Evolutionary conservation across 1,284 basidiomycete genomes (phyloP).

Genomic region (Mycena sp.): DNA sequence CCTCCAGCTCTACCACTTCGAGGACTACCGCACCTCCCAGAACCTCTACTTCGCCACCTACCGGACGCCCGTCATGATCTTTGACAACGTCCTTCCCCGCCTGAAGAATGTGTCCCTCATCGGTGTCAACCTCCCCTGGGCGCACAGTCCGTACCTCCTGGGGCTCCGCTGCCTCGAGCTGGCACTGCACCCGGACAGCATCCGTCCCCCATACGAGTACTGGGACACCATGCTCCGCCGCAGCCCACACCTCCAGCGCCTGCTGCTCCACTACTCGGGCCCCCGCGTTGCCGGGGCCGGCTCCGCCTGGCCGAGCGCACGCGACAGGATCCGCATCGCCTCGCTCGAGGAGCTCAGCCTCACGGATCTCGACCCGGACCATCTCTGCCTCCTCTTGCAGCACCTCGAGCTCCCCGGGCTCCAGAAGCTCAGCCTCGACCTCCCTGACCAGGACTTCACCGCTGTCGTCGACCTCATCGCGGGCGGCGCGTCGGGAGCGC

Average conservation of each 20-base stretch:
- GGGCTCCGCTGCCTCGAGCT: constrained; percentile 61
- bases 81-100: constrained; percentile 57
- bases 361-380: constrained; percentile 63
- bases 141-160: constrained; percentile 58
- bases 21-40: constrained; percentile 60
- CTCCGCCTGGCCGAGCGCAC: constrained; percentile 23
- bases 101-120: constrained; percentile 65
- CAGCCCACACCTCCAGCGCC: constrained; percentile 55
- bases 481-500: not conserved
- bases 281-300: constrained; percentile 45
- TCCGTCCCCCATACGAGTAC: constrained; percentile 60
- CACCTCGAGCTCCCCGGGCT: constrained; percentile 56
- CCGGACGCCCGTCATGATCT: constrained; percentile 63
- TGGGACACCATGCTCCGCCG: constrained; percentile 61
- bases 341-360: constrained; percentile 56
- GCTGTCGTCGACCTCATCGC: constrained; percentile 54
- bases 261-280: constrained; percentile 69
- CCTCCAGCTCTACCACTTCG: constrained; percentile 71
- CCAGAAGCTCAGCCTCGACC: constrained; percentile 54
- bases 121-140: constrained; percentile 72
- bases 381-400: constrained; percentile 54
- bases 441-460: constrained; percentile 55
- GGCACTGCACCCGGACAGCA: constrained; percentile 65
- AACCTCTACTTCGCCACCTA: constrained; percentile 62
- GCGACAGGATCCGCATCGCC: constrained; percentile 45